Percentiles rank a stretch among this genome's conserved stretches.
Evolutionary conservation across 177 flowering plant species (phyloP).

Genomic region (Vitis hybrid): DNA sequence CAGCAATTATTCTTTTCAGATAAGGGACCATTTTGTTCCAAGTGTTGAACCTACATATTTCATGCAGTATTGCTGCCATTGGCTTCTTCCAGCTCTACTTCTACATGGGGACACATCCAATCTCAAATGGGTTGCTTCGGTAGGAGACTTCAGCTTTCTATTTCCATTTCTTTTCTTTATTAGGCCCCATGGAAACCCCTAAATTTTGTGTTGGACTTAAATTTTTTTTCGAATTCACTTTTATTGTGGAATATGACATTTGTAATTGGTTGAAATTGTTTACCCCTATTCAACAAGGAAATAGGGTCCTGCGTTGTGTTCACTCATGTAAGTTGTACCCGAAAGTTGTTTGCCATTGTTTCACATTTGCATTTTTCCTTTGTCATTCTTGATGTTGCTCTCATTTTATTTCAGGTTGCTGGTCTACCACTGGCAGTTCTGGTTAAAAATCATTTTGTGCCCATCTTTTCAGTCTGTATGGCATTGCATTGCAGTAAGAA

Average conservation of each 20-base stretch:
- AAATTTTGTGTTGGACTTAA: too few species aligned
- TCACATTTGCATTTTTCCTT: not conserved
- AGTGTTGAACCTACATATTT: constrained; percentile 68
- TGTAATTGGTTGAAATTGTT: not conserved
- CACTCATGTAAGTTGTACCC: not conserved
- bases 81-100: constrained; percentile 90
- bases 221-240: not conserved
- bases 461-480: constrained; percentile 82
- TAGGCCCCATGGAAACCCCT: not conserved
- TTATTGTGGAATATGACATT: not conserved
- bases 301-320: not conserved
- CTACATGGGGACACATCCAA: constrained; percentile 50
- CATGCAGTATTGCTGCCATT: constrained; percentile 77
- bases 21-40: constrained; percentile 62
- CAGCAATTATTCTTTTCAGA: constrained; percentile 40
- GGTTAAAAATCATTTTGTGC: constrained; percentile 72
- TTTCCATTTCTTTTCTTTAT: constrained; percentile 3
- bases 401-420: constrained; percentile 53
- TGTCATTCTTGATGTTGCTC: constrained; percentile 9
- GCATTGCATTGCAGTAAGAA: constrained; percentile 40
- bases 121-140: constrained; percentile 73
- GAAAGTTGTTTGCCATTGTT: not conserved
- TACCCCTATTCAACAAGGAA: not conserved
- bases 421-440: constrained; percentile 53
- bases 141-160: constrained; percentile 13